phyloP scores from a whole-genome alignment of 139 green algal genomes.

The Asterochloris erici region DNA sequence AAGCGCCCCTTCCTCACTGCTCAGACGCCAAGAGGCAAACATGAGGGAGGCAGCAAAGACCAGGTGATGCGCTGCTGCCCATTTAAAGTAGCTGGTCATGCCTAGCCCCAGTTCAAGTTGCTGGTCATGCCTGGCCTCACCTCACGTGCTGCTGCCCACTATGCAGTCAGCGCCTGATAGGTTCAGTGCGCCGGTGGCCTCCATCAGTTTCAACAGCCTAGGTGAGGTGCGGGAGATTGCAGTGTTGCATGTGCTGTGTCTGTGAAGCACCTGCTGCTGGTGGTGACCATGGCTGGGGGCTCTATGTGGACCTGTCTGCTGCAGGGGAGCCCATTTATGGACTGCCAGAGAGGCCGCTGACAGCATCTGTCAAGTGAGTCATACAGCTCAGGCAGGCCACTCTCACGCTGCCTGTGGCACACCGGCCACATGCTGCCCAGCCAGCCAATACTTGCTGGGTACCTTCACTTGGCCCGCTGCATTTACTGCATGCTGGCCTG shows the following conservation, averaged over 20 bases:
- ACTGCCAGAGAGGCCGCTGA: conserved; percentile 1
- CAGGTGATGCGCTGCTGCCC: not conserved
- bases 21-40: conserved; percentile 1
- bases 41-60: not conserved
- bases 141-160: not conserved
- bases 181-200: conserved; percentile 12
- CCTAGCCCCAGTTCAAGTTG: not conserved
- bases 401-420: not conserved
- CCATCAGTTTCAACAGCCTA: conserved; percentile 7
- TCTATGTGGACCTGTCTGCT: not conserved
- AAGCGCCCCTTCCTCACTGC: conserved; percentile 22
- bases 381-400: not conserved
- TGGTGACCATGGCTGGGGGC: not conserved
- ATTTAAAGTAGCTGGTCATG: not conserved
- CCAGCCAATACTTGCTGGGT: not conserved
- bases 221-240: not conserved
- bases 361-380: not conserved
- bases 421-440: not conserved
- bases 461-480: not conserved
- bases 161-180: conserved; percentile 11
- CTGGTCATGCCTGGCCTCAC: not conserved
- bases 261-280: not conserved
- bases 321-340: conserved; percentile 19
- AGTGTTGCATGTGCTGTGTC: no score
- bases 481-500: no score